These are phyloP conservation scores for Tricholoma furcatifolium DNA, from an alignment of 768 basidiomycete genomes.

Conservation along the genomic window DNA sequence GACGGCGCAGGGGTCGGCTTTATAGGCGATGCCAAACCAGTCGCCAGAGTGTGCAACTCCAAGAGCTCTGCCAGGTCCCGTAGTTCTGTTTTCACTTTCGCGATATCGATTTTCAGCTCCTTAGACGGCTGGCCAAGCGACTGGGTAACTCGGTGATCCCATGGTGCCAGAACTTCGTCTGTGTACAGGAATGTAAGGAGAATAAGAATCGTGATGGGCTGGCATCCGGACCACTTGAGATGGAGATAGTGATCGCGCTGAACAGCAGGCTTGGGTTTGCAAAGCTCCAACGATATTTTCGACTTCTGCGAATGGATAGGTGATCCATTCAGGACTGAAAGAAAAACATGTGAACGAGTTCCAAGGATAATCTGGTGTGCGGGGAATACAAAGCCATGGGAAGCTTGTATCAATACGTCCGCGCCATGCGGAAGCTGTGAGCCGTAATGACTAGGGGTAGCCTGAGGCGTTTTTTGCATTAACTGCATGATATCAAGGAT, in stretches of 20 bases:
- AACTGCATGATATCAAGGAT: constrained; percentile 31
- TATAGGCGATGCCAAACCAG: constrained; percentile 57
- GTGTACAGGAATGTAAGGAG: constrained; percentile 86
- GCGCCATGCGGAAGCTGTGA: constrained; percentile 48
- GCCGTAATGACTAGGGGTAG: constrained; percentile 11
- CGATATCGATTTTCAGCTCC: constrained; percentile 38
- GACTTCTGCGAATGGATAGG: constrained; percentile 25
- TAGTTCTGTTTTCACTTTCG: constrained; percentile 63
- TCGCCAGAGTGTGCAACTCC: constrained; percentile 50
- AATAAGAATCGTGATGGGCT: constrained; percentile 68
- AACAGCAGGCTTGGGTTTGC: constrained; percentile 4
- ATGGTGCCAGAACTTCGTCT: constrained; percentile 77
- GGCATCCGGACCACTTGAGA: constrained; percentile 52
- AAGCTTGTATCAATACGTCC: constrained; percentile 55
- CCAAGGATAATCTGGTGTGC: constrained; percentile 69
- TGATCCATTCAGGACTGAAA: constrained; percentile 37
- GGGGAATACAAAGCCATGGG: constrained; percentile 45
- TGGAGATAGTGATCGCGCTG: constrained; percentile 13
- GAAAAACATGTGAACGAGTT: constrained; percentile 51
- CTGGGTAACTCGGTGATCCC: constrained; percentile 70
- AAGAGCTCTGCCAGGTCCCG: constrained; percentile 55
- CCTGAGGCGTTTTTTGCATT: constrained; percentile 26
- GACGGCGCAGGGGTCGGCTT: constrained; percentile 54
- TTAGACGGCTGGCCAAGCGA: constrained; percentile 40
- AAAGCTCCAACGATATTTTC: constrained; percentile 29